Base-by-base conservation (phyloP, 352 stramenopile genomes). In the Pythium guiyangense region DNA sequence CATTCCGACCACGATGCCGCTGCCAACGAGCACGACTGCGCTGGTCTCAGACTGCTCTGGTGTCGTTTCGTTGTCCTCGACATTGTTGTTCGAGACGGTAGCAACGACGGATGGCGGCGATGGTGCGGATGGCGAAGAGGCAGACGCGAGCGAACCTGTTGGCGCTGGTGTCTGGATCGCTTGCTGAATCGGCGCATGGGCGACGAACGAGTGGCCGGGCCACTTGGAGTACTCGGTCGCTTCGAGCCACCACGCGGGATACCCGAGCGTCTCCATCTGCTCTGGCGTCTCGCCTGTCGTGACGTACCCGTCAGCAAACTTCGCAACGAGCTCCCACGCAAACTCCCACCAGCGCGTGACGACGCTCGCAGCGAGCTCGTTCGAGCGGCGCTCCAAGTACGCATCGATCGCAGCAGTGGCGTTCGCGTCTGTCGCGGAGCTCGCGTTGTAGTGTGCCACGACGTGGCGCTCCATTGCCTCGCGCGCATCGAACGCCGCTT, bases 261-360 rank as follows among this genome's bases (percentile, higher is more conserved):
- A 87, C 22, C 77, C 77, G 4, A 64, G 73, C 25, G 64, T 61
- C 10, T 55, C 49, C 70, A 83, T 83, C 12, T 85, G 50, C 3
- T 71, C 62, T 1, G 67, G 60, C 9, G 54, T 35, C 48, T 87
- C 77, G 35, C 77, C 77, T 0, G 67, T 83, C 20, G 70, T 80
- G 54, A 87, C 63, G 56, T 85, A 84, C 25, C 77, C 77, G 43
- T 83, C 68, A 12, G 57, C 70, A 54, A 84, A 87, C 54, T 84
- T 84, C 31, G 44, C 63, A 18, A 86, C 71, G 14, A 82, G 55
- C 35, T 62, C 26, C 76, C 76, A 86, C 40, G 76, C 71, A 49
- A 84, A 74, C 29, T 71, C 58, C 76, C 76, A 86, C 76, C 76
- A 86, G 12, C 59, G 61, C 11, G 65, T 52, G 9, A 86, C 66